phyloP scores from a whole-genome alignment of 106 monocot species.

The Dendrobium huoshanense region DNA sequence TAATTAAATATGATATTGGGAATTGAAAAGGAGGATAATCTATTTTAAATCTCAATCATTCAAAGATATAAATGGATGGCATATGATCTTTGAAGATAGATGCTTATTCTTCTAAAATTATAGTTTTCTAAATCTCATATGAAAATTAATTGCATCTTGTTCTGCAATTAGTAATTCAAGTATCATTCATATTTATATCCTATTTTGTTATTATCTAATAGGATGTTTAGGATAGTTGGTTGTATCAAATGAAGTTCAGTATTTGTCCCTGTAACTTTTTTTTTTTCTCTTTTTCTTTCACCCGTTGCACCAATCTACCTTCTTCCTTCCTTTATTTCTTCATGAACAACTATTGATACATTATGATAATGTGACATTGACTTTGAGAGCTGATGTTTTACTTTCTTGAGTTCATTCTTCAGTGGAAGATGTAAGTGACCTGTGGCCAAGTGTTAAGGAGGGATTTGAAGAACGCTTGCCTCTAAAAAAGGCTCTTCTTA shows the following conservation, averaged over 20 bases:
- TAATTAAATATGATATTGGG: background rate
- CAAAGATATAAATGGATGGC: no score
- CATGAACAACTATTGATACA: conserved; percentile 1
- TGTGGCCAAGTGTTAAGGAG: conserved; percentile 88
- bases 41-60: no score
- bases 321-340: background rate
- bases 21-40: background rate
- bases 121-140: no score
- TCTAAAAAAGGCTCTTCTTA: conserved; percentile 67
- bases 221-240: background rate
- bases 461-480: conserved; percentile 72
- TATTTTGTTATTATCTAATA: background rate
- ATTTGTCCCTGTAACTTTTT: background rate
- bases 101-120: no score
- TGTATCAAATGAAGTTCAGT: background rate
- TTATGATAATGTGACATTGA: background rate
- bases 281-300: background rate
- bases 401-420: conserved; percentile 15
- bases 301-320: no score
- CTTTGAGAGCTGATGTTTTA: background rate
- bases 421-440: conserved; percentile 99
- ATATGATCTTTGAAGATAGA: no score
- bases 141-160: background rate
- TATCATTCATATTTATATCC: background rate
- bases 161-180: background rate